A percentile compares a stretch with the other conserved stretches of the same genome.
Evolutionary conservation across 441 rosid genomes (phyloP).

Genomic region (Populus hybrid): DNA sequence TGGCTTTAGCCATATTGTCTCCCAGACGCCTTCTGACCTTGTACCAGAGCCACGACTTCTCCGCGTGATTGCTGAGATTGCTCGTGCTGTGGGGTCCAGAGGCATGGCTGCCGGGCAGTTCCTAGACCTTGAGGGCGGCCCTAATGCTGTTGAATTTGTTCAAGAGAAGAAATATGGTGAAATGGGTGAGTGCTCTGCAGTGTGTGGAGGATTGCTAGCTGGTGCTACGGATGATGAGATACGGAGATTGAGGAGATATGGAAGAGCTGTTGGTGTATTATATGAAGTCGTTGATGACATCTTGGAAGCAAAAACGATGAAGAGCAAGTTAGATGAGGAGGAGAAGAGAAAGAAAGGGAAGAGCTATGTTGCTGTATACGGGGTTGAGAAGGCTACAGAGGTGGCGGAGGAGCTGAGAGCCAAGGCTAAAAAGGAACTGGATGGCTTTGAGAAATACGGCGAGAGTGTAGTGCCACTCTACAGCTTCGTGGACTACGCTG

Average conservation of each 20-base stretch:
- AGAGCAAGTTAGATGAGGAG: slow-evolving; percentile 18
- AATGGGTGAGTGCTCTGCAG: slow-evolving; percentile 89
- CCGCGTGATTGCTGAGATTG: no score
- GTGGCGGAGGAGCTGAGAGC: slow-evolving; percentile 61
- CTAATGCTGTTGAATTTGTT: slow-evolving; percentile 50
- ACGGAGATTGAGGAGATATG: slow-evolving; percentile 63
- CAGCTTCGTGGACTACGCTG: slow-evolving; percentile 82
- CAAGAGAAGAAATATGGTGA: slow-evolving; percentile 87
- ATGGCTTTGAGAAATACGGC: slow-evolving; percentile 60
- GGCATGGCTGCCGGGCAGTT: no score
- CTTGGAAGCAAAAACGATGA: slow-evolving; percentile 30
- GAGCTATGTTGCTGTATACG: slow-evolving; percentile 49
- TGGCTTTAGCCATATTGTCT: no score
- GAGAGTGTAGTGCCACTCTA: slow-evolving; percentile 57
- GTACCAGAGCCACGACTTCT: no score
- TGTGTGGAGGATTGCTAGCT: slow-evolving; percentile 83
- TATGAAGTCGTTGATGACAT: slow-evolving; percentile 77
- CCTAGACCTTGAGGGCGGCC: no score
- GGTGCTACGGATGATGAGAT: slow-evolving; percentile 74
- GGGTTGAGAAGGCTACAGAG: slow-evolving; percentile 59
- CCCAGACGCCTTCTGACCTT: no score
- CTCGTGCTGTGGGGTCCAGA: no score
- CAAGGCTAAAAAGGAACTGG: slow-evolving; percentile 62
- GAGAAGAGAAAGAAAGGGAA: slow-evolving; percentile 42
- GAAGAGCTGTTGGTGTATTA: slow-evolving; percentile 82